Percentiles rank a stretch among this genome's conserved stretches.
These are phyloP conservation scores for Truncatella angustata DNA, from an alignment of 2,329 filamentous ascomycete species.

Conservation along the genomic window DNA sequence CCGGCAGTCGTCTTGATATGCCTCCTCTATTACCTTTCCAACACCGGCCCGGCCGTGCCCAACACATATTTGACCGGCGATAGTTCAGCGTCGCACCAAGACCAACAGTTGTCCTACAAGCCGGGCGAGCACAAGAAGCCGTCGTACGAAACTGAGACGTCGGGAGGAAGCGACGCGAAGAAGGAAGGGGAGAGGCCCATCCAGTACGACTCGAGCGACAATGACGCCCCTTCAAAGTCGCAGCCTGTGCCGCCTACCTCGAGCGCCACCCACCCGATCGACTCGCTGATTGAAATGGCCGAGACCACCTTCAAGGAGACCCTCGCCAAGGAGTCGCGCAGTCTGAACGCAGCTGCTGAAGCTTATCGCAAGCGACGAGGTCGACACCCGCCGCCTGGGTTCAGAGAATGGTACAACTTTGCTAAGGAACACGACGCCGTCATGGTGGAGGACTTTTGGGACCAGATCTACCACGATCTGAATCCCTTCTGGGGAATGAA, in stretches of 20 bases:
- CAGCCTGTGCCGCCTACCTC: constrained; percentile 14
- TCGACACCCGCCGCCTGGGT: constrained; percentile 48
- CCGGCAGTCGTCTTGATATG: constrained; percentile 34
- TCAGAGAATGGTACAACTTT: constrained; percentile 46
- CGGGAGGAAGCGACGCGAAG: background rate
- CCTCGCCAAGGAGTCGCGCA: constrained; percentile 38
- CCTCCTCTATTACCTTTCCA: constrained; percentile 32
- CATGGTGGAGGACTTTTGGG: constrained; percentile 48
- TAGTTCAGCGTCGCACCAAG: constrained; percentile 6
- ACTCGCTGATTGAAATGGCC: constrained; percentile 40
- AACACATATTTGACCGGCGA: constrained; percentile 15
- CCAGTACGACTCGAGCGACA: constrained; percentile 11
- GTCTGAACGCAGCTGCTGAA: constrained; percentile 42
- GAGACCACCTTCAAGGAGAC: constrained; percentile 35
- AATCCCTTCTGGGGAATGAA: constrained; percentile 55
- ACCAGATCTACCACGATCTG: constrained; percentile 52
- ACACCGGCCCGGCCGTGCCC: constrained; percentile 15
- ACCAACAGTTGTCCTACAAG: background rate
- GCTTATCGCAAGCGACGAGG: constrained; percentile 44
- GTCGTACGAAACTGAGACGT: background rate
- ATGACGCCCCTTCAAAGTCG: constrained; percentile 14
- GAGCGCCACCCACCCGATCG: constrained; percentile 41
- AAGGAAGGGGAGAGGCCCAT: constrained; percentile 11
- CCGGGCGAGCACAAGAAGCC: constrained; percentile 1
- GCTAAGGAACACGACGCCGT: constrained; percentile 40